phyloP scores from a whole-genome alignment of 192 early-diverging fungal species.

The Backusella liffmaniae region DNA sequence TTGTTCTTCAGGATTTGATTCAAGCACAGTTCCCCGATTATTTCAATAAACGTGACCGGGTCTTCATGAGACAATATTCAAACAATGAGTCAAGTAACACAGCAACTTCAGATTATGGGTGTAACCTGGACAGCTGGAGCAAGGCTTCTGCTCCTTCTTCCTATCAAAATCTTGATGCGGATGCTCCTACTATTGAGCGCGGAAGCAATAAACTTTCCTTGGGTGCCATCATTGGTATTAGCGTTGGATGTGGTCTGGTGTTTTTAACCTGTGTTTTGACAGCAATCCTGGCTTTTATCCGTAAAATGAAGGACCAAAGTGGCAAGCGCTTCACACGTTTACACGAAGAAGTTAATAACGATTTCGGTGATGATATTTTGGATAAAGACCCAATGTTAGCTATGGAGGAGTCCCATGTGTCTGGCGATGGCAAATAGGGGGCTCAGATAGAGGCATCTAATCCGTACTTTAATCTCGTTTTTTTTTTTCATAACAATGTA shows the following conservation, averaged over 20 bases:
- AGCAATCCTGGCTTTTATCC: conserved; percentile 25
- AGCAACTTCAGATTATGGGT: conserved; percentile 15
- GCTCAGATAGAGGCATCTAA: neutral
- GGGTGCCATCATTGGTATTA: conserved; percentile 35
- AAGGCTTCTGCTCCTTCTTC: neutral
- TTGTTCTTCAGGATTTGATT: conserved; percentile 44
- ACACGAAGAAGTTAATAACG: neutral
- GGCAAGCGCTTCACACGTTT: conserved; percentile 5
- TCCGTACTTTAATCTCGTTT: neutral
- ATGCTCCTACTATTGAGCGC: conserved; percentile 4
- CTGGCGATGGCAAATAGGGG: neutral
- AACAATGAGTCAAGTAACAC: neutral
- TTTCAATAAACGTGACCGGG: neutral
- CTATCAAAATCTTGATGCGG: conserved; percentile 14
- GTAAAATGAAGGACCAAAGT: conserved; percentile 18
- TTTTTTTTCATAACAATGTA: conserved; percentile 3
- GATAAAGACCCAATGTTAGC: conserved; percentile 18
- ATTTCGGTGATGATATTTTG: neutral
- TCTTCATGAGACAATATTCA: conserved; percentile 38
- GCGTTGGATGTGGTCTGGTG: conserved; percentile 41
- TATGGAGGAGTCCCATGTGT: neutral
- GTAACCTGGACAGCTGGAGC: conserved; percentile 3
- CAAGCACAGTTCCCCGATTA: conserved; percentile 38
- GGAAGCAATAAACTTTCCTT: conserved; percentile 7
- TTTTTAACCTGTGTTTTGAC: conserved; percentile 36